Base-by-base conservation (phyloP, 1,284 basidiomycete genomes). In the Boletus smithii region DNA sequence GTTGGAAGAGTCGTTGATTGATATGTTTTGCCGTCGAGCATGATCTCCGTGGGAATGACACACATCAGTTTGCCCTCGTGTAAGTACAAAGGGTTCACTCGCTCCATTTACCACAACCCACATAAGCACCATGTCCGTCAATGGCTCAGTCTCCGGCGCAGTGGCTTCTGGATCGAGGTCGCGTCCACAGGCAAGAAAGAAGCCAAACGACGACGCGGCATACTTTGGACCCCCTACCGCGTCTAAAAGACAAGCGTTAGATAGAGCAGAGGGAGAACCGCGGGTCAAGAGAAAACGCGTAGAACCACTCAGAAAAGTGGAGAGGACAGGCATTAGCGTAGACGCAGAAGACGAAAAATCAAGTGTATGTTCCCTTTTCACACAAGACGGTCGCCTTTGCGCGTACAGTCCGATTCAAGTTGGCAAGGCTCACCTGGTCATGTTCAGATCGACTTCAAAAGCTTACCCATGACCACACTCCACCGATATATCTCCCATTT, bases 401-500 rank as follows among this genome's bases (percentile, higher is more conserved):
- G 33, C n/a, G n/a, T n/a, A n/a, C n/a, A n/a, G n/a, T n/a, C n/a
- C 27, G 29, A 18, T 34, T 20, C 39, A 32, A 43, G 18, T 20
- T 33, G 8, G 23, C 27, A n/a, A 18, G 18, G 44, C 56, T 59
- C 44, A 61, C 57, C 29, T 16, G 27, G 37, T 30, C 44, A 9
- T 51, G 44, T 34, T 55, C 64, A 89, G 87, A 75, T 89, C 55
- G 83, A 89, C 62, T 88, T 89, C 61, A 69, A 72, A 36, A 77
- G 77, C 53, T 71, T 89, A 66, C 77, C 85, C 17, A 69, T 70
- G 18, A 65, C 74, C 26, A 75, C 77, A 13, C 68, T 89, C 22
- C 76, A 86, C 61, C 76, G 79, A 47, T 90, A 90, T 63, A 75
- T 90, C 47, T 72, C 74, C 13, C 79, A 83, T 46, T 83, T 77